Evolutionary conservation across 2,329 filamentous ascomycete genomes (phyloP), one percentile per base, ranked within the genome.

Genomic region (Fonsecaea pedrosoi): DNA sequence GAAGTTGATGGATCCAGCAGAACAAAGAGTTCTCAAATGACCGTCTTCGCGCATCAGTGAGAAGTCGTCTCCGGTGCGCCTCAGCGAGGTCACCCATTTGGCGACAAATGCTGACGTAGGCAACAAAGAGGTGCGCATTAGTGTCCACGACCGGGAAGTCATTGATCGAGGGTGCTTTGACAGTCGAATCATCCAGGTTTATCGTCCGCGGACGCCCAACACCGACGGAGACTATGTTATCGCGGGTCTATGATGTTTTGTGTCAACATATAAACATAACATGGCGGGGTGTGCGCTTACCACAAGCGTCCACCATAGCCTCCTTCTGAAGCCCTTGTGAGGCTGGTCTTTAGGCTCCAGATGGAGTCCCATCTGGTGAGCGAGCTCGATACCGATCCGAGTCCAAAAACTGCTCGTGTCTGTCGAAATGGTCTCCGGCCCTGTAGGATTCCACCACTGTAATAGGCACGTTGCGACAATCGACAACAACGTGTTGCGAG

Each of bases 351-450:
- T 71, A 2, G 78, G 78, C 50, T 81, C 78, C 48, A 77, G 76
- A 64, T 82, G 80, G 15, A 82, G 70, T 2, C 80, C 80, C 66
- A 81, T 76, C 62, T 82, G 80, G 72, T 80, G 79, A 1, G 79
- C 79, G 48, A 82, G 68, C 1, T 79, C 78, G n/a, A 79, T 76
- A 37, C 77, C 78, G 35, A 81, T 78, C 21, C 78, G 76, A 50
- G 78, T 72, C 80, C 80, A 82, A 65, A 82, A 82, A 6, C 78
- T 77, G 61, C 79, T 81, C 0, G 79, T 81, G 63, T 82, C 78
- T 5, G 79, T 75, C 7, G 79, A 81, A 13, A 77, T 74, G 57
- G 75, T 74, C 61, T 77, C 76, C 1, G 74, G 76, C 0, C 75
- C 75, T 64, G 76, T 74, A 0, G 76, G 75, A 59, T 76, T 77